Base-by-base conservation (phyloP, 345 rosid genomes). In the Garcia nutans region DNA sequence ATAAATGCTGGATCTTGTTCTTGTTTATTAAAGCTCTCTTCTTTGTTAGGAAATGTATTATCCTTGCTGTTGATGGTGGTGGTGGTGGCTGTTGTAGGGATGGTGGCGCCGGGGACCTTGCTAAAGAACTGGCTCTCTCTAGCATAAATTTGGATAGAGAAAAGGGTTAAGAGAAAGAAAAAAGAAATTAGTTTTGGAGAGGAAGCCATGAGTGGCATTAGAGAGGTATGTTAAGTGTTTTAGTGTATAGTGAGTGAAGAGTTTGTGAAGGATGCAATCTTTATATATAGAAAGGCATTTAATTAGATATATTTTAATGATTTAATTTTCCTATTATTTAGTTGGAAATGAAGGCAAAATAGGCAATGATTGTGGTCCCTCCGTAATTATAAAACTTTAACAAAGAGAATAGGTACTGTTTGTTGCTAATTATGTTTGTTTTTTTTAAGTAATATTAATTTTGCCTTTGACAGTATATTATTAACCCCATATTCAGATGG, bases 1-100 rank as follows among this genome's bases (percentile, higher is more conserved):
- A 83, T 16, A 56, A 88, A 88, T 50, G 71, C 73, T 22, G 82
- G 82, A 17, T 84, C 83, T 33, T 68, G 65, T n/a, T 78, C 78
- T 69, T 77, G 77, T 10, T 77, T 71, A 59, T 37, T 75, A 16
- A 54, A 44, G 22, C 3, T 54, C 8, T 66, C 56, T 42, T 77
- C 79, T 31, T 17, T 66, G 33, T 4, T 19, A 57, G 66, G 45
- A 8, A 56, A 22, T 50, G 74, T 9, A 11, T 19, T 69, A 10
- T 23, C 68, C n/a, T 58, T 69, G 24, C 13, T 52, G 41, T 50
- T 55, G 49, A 28, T 58, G 55, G 74, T 72, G 77, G n/a, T 72
- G 76, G 26, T 50, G 66, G 8, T 55, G 66, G 44, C 31, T 60
- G 60, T 50, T 71, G 5, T 44, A 17, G 31, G 8, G 44, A 56